A percentile compares a stretch with the other conserved stretches of the same genome.
Evolutionary conservation across 1,139 yeast genomes (phyloP).

Genomic region (Groenewaldozyma sp.): DNA sequence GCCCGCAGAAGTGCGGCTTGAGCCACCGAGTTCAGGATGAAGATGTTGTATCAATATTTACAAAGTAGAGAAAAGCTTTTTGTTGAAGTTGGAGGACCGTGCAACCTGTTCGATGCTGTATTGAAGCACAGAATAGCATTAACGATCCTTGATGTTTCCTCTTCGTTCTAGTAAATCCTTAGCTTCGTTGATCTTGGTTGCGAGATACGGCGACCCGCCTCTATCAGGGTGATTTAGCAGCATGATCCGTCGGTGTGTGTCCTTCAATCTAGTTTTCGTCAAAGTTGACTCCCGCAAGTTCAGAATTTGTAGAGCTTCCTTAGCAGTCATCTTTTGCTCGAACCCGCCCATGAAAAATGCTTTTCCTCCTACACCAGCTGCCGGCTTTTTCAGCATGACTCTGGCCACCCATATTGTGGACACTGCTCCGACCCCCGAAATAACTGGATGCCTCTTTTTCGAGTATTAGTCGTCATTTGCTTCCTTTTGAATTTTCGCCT

Average conservation of each 20-base stretch:
- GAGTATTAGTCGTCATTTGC: not conserved
- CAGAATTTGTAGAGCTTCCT: conserved; percentile 83
- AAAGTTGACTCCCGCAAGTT: conserved; percentile 74
- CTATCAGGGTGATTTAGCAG: conserved; percentile 94
- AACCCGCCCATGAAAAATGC: conserved; percentile 81
- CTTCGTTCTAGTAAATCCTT: conserved; percentile 72
- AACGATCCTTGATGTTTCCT: conserved; percentile 25
- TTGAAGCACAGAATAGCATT: not conserved
- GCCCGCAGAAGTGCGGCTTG: conserved; percentile 94
- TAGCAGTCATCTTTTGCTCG: conserved; percentile 80
- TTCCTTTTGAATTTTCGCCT: not conserved
- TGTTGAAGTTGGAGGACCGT: not conserved
- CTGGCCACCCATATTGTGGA: conserved; percentile 37
- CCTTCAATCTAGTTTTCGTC: conserved; percentile 72
- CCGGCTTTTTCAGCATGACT: conserved; percentile 59
- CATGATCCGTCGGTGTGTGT: conserved; percentile 88
- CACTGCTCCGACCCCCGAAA: conserved; percentile 63
- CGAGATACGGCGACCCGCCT: conserved; percentile 92
- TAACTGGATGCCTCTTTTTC: conserved; percentile 53
- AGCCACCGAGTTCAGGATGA: conserved; percentile 80
- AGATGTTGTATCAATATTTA: conserved; percentile 85
- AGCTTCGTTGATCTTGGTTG: conserved; percentile 96
- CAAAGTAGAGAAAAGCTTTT: conserved; percentile 43
- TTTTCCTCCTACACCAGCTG: conserved; percentile 64
- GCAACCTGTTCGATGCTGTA: not conserved